These are phyloP conservation scores for Tolypocladium ovalisporum DNA, from an alignment of 2,329 filamentous ascomycete genomes.

Conservation along the genomic window DNA sequence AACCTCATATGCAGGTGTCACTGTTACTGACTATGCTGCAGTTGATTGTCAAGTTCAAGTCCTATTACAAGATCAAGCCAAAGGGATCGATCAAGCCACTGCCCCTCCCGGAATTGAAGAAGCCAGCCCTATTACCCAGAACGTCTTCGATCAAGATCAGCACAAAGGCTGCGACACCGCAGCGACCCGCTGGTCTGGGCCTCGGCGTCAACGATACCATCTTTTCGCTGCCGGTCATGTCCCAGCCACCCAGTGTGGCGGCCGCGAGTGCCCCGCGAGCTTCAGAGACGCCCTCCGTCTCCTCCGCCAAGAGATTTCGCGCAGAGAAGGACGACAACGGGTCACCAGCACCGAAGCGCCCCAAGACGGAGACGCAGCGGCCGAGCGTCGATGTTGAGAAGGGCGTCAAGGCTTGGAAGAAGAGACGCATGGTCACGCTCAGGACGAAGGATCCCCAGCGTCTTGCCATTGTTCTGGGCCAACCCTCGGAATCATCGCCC, in stretches of 20 bases:
- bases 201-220: slow-evolving; percentile 1
- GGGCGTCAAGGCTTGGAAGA: slow-evolving; percentile 10
- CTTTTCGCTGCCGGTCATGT: slow-evolving; percentile 1
- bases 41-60: slow-evolving; percentile 27
- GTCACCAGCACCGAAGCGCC: slow-evolving; percentile 25
- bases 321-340: slow-evolving; percentile 24
- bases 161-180: slow-evolving; percentile 17
- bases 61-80: slow-evolving; percentile 25
- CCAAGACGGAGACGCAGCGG: slow-evolving; percentile 21
- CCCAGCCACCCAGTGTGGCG: slow-evolving; percentile 5
- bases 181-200: slow-evolving; percentile 5
- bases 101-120: slow-evolving; percentile 14
- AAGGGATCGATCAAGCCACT: slow-evolving; percentile 15
- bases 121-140: slow-evolving; percentile 15
- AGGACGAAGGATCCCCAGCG: slow-evolving; percentile 22
- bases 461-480: slow-evolving; percentile 22
- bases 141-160: slow-evolving; percentile 29
- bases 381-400: slow-evolving; percentile 10
- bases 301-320: slow-evolving; percentile 22
- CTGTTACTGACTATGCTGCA: slow-evolving; percentile 12
- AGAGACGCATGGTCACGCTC: slow-evolving; percentile 24
- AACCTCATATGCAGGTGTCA: neutral
- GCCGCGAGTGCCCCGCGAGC: slow-evolving; percentile 9
- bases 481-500: slow-evolving; percentile 9
- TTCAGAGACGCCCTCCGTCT: slow-evolving; percentile 8